A percentile compares a stretch with the other conserved stretches of the same genome.
Evolutionary conservation across 306 rosid genomes (phyloP).

Genomic region (Sechiopsis laciniata): DNA sequence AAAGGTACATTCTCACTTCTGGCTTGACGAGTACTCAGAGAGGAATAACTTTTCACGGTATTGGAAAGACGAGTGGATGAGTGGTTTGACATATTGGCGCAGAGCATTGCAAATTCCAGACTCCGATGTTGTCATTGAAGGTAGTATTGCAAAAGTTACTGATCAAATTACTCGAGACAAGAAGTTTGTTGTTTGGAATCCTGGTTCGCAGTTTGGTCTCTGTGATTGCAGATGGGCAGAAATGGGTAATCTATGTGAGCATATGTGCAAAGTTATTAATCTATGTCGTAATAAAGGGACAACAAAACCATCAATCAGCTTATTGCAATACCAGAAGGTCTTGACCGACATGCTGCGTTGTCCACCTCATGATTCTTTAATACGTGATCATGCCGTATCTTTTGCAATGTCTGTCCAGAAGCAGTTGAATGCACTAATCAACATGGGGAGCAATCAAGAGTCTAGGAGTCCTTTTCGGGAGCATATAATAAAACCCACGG

Average conservation of each 20-base stretch:
- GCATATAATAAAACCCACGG: not conserved
- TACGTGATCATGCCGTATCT: constrained; percentile 71
- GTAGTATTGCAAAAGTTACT: constrained; percentile 49
- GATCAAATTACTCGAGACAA: constrained; percentile 47
- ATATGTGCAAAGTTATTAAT: constrained; percentile 54
- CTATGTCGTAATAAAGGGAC: constrained; percentile 39
- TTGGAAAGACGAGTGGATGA: constrained; percentile 79
- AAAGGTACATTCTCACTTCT: constrained; percentile 77
- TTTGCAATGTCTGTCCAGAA: constrained; percentile 65
- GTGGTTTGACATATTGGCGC: constrained; percentile 90
- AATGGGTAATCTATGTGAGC: constrained; percentile 79
- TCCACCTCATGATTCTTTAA: constrained; percentile 80
- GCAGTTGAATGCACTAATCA: constrained; percentile 42
- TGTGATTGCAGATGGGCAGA: constrained; percentile 78
- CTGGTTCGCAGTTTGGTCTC: constrained; percentile 65
- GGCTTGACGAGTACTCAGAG: constrained; percentile 88
- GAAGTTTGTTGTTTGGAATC: constrained; percentile 56
- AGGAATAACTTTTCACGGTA: constrained; percentile 77
- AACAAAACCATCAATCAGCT: constrained; percentile 46
- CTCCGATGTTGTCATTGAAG: constrained; percentile 51
- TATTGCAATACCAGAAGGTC: constrained; percentile 59
- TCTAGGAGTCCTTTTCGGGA: constrained; percentile 27
- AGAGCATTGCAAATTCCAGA: constrained; percentile 65
- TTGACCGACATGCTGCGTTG: constrained; percentile 52
- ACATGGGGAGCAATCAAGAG: constrained; percentile 34